Conservation (phyloP, 208 protist species). For the Crithidia thermophila region DNA sequence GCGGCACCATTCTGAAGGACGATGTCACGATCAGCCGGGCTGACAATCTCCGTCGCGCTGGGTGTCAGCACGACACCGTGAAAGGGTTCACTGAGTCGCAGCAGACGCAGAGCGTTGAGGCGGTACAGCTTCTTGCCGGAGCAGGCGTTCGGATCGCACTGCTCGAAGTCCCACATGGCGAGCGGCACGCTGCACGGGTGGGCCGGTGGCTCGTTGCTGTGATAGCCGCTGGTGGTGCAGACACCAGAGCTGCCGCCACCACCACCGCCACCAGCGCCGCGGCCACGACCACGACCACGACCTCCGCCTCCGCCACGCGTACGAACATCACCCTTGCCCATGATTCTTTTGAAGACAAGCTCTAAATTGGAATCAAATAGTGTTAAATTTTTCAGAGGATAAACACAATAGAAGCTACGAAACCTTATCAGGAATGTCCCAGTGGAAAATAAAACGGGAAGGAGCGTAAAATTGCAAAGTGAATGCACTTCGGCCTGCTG, state of each 20-base stretch:
- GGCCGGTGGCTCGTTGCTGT: conserved; percentile 44
- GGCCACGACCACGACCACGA: conserved; percentile 32
- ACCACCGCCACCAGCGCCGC: conserved; percentile 21
- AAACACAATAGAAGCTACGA: too few relatives aligned
- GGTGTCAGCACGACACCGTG: conserved; percentile 96
- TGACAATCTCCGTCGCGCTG: conserved; percentile 93
- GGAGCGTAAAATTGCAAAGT: too few relatives aligned
- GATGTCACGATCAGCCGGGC: conserved; percentile 91
- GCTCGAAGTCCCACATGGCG: conserved; percentile 99
- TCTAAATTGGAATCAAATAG: background rate
- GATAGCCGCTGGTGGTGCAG: conserved; percentile 30
- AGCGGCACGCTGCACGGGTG: conserved; percentile 85
- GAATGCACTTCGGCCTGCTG: too few relatives aligned
- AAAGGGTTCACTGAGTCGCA: conserved; percentile 91
- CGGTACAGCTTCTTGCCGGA: conserved; percentile 96
- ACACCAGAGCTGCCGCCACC: conserved; percentile 8
- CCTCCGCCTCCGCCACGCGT: conserved; percentile 26
- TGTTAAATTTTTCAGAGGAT: too few relatives aligned
- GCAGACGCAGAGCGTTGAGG: conserved; percentile 85
- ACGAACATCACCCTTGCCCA: conserved; percentile 22
- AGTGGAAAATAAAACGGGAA: too few relatives aligned
- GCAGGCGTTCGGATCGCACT: conserved; percentile 98
- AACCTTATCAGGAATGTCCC: too few relatives aligned
- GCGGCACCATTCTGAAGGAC: conserved; percentile 91
- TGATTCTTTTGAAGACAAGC: background rate